These are phyloP conservation scores for Rutidosis leptorrhynchoides DNA, from an alignment of 129 eudicot genomes.

Conservation along the genomic window DNA sequence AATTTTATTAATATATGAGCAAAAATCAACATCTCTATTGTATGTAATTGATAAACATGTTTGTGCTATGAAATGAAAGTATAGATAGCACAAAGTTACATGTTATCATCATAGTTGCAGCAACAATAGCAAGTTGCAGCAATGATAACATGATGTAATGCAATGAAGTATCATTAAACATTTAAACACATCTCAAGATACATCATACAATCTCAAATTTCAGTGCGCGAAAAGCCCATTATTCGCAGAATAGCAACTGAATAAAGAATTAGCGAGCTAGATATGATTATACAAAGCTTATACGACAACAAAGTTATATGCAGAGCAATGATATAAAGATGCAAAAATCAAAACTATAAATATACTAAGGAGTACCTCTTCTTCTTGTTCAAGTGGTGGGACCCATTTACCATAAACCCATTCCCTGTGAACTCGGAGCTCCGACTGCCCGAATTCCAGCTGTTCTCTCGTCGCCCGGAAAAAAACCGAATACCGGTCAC, in stretches of 20 bases:
- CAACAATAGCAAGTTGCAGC: neutral
- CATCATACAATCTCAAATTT: neutral
- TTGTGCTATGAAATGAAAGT: neutral
- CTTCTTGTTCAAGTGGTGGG: constrained; percentile 49
- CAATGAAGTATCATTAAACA: neutral
- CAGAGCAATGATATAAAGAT: neutral
- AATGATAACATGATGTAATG: neutral
- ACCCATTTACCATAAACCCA: constrained; percentile 70
- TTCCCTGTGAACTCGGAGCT: constrained; percentile 59
- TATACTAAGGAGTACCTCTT: constrained; percentile 16
- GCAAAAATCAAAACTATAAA: neutral
- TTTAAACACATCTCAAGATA: neutral
- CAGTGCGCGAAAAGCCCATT: neutral
- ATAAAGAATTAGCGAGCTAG: neutral
- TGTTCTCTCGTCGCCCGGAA: constrained; percentile 49
- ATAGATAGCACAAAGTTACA: neutral
- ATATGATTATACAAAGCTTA: neutral
- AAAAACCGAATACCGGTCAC: constrained; percentile 38
- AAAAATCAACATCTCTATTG: neutral
- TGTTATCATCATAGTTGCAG: neutral
- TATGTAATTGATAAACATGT: neutral
- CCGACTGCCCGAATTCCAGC: constrained; percentile 37
- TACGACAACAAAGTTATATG: neutral
- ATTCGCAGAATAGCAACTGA: neutral
- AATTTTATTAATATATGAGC: neutral